A percentile compares a stretch with the other conserved stretches of the same genome.
Conservation (phyloP, 2,329 filamentous ascomycete genomes). For the Paecilomyces niveus region DNA sequence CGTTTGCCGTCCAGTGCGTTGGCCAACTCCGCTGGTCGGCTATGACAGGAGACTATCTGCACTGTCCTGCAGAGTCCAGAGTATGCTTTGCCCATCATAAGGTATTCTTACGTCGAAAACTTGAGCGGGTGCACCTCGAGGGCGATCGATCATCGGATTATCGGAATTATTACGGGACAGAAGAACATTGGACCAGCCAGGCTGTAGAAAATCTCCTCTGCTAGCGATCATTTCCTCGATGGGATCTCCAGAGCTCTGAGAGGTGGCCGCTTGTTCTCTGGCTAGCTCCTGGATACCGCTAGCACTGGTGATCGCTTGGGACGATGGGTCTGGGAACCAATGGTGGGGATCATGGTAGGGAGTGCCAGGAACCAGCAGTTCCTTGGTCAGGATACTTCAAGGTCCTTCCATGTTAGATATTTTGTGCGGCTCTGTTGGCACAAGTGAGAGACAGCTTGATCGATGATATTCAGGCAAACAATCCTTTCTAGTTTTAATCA, state of each 20-base stretch:
- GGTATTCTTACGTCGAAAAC: background rate
- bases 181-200: no score
- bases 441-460: background rate
- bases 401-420: background rate
- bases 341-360: background rate
- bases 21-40: background rate
- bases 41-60: background rate
- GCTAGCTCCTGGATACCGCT: background rate
- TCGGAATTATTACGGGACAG: background rate
- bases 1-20: background rate
- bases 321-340: background rate
- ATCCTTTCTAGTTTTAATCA: background rate
- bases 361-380: background rate
- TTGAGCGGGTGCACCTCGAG: background rate
- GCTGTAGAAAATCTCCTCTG: background rate
- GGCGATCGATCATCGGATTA: background rate
- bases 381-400: background rate
- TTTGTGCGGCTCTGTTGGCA: background rate
- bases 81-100: background rate
- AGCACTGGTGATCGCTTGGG: background rate
- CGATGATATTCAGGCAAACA: background rate
- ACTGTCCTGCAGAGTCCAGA: background rate
- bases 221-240: background rate
- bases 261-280: background rate
- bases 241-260: background rate